Conservation (phyloP, 2,329 filamentous ascomycete genomes). For the Pezicula carpinea region DNA sequence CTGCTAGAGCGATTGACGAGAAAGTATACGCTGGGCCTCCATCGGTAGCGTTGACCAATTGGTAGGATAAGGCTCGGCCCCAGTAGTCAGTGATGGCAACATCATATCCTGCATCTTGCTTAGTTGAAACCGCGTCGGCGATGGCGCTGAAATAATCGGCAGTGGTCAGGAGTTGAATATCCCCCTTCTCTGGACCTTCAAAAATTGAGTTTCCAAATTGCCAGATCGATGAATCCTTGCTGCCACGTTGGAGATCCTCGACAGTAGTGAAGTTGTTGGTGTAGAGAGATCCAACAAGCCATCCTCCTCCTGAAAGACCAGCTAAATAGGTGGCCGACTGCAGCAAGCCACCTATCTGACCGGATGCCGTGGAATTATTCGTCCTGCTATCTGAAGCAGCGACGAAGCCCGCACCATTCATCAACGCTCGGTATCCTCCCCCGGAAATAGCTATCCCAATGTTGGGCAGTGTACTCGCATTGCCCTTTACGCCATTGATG, state of each 20-base stretch:
- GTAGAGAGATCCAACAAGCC: slow-evolving; percentile 79
- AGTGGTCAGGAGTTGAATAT: slow-evolving; percentile 48
- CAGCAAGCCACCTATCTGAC: slow-evolving; percentile 74
- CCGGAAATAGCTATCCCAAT: slow-evolving; percentile 77
- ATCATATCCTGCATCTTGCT: slow-evolving; percentile 59
- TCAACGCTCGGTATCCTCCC: slow-evolving; percentile 80
- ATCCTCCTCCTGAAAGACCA: slow-evolving; percentile 77
- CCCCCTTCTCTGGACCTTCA: slow-evolving; percentile 46
- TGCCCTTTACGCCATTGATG: slow-evolving; percentile 54
- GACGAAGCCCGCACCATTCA: slow-evolving; percentile 76
- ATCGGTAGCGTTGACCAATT: slow-evolving; percentile 71
- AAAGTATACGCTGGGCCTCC: slow-evolving; percentile 77
- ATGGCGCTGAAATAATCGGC: slow-evolving; percentile 61
- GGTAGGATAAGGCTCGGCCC: slow-evolving; percentile 80
- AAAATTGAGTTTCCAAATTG: slow-evolving; percentile 59
- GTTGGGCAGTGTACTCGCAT: slow-evolving; percentile 56
- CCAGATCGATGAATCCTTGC: slow-evolving; percentile 46
- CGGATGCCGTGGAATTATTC: slow-evolving; percentile 50
- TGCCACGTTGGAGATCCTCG: slow-evolving; percentile 45
- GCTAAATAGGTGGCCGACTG: slow-evolving; percentile 78
- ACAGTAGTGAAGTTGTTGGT: slow-evolving; percentile 75
- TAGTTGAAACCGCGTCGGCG: slow-evolving; percentile 51
- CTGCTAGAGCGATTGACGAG: slow-evolving; percentile 66
- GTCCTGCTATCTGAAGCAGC: slow-evolving; percentile 77
- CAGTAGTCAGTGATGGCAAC: slow-evolving; percentile 83